A percentile compares a stretch with the other conserved stretches of the same genome.
These are phyloP conservation scores for Gyrodon lividus DNA, from an alignment of 768 basidiomycete species.

Conservation along the genomic window DNA sequence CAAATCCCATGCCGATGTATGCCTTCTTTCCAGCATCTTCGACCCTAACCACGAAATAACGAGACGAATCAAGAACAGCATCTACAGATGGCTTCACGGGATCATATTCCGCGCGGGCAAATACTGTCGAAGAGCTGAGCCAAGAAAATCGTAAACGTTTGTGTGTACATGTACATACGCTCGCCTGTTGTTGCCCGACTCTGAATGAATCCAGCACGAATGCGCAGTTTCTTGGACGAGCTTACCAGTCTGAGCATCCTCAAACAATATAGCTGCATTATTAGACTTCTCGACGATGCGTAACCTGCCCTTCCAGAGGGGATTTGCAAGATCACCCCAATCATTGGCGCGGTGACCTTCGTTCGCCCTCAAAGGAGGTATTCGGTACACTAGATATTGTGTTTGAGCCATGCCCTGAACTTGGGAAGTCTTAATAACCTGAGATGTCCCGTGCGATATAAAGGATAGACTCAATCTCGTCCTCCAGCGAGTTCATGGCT, in stretches of 20 bases:
- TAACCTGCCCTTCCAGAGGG: slow-evolving; percentile 90
- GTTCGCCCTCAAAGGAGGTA: slow-evolving; percentile 81
- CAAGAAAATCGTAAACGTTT: slow-evolving; percentile 8
- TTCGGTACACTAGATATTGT: slow-evolving; percentile 72
- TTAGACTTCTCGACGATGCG: slow-evolving; percentile 78
- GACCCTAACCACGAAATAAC: slow-evolving; percentile 91
- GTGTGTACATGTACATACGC: slow-evolving; percentile 48
- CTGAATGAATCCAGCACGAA: slow-evolving; percentile 4
- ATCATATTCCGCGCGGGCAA: slow-evolving; percentile 85
- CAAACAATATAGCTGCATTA: slow-evolving; percentile 70
- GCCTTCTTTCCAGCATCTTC: slow-evolving; percentile 88
- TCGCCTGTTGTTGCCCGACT: slow-evolving; percentile 46
- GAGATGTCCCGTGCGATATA: slow-evolving; percentile 90
- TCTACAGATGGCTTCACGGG: slow-evolving; percentile 81
- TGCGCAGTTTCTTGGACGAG: slow-evolving; percentile 6
- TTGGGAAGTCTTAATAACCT: slow-evolving; percentile 47
- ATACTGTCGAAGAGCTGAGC: slow-evolving; percentile 50
- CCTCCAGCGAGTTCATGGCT: slow-evolving; percentile 56
- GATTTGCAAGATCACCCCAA: slow-evolving; percentile 83
- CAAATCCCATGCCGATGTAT: slow-evolving; percentile 92
- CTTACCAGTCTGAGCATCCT: slow-evolving; percentile 78
- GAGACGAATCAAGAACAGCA: slow-evolving; percentile 91
- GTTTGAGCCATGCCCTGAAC: slow-evolving; percentile 17
- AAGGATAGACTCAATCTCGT: slow-evolving; percentile 87
- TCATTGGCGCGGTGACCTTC: slow-evolving; percentile 91